A percentile compares a stretch with the other conserved stretches of the same genome.
Evolutionary conservation across 306 rosid species (phyloP).

Genomic region (Cucurbita maxima): DNA sequence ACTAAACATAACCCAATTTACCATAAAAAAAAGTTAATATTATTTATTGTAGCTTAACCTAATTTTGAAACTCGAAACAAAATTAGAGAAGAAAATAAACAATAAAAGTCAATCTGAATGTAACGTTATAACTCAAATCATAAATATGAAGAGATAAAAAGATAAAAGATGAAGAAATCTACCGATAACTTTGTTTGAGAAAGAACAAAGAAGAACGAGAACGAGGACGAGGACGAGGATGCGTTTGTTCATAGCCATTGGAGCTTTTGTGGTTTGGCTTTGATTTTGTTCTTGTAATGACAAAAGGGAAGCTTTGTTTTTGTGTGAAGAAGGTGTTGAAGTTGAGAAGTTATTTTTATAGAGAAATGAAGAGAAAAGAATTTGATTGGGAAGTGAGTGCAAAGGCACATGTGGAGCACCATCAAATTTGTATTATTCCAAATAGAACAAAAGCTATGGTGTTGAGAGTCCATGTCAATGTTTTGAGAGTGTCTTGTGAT

Average conservation of each 20-base stretch:
- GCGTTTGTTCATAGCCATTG: slow-evolving; percentile 1
- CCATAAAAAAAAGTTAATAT: too few relatives aligned
- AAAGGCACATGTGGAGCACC: slow-evolving; percentile 7
- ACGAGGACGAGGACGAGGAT: neutral
- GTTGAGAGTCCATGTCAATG: slow-evolving; percentile 3
- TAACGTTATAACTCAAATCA: too few relatives aligned
- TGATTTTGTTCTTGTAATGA: neutral
- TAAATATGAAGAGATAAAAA: neutral
- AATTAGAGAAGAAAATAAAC: neutral
- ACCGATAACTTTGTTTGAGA: neutral
- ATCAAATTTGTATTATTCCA: neutral
- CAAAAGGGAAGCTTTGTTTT: neutral
- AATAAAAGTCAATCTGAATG: too few relatives aligned
- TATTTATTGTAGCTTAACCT: too few relatives aligned
- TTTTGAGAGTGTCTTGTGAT: slow-evolving; percentile 1
- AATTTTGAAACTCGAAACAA: neutral
- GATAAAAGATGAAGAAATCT: neutral
- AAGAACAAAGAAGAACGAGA: neutral
- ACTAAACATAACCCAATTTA: too few relatives aligned
- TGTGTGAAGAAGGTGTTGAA: neutral
- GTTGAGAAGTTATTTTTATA: neutral
- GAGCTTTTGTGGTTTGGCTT: neutral
- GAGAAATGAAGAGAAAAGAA: neutral
- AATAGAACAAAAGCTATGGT: neutral
- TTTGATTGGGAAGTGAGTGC: neutral